These are phyloP conservation scores for Trichosanthes cucumerina DNA, from an alignment of 306 rosid species.

Conservation along the genomic window DNA sequence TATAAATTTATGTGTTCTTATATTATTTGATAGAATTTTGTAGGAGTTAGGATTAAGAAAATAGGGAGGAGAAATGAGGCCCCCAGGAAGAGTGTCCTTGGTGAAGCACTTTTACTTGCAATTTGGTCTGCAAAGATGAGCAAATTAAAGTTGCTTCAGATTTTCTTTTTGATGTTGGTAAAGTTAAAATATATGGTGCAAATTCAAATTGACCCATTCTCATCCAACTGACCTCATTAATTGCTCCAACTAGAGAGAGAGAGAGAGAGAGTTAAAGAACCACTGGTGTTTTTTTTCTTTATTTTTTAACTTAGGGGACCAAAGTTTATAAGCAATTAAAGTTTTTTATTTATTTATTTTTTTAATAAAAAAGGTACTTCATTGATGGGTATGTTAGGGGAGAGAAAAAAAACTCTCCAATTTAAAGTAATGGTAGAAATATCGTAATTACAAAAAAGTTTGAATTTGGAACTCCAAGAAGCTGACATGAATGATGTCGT, in stretches of 20 bases:
- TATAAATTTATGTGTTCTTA: background rate
- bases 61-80: background rate
- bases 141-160: background rate
- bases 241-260: background rate
- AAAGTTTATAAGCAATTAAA: background rate
- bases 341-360: too few species aligned
- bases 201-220: background rate
- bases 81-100: background rate
- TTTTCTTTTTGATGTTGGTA: background rate
- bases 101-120: background rate
- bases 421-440: too few species aligned
- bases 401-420: too few species aligned
- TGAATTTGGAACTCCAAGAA: too few species aligned
- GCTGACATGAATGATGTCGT: too few species aligned
- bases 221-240: background rate
- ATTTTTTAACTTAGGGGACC: background rate
- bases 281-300: background rate
- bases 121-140: background rate
- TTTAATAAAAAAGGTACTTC: too few species aligned
- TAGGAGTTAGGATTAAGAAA: background rate
- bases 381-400: too few species aligned
- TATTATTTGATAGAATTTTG: background rate
- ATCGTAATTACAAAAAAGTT: too few species aligned
- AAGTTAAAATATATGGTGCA: background rate
- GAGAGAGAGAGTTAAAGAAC: background rate